Conservation (phyloP, 192 early-diverging fungal genomes). For the Coemansia sp. region DNA sequence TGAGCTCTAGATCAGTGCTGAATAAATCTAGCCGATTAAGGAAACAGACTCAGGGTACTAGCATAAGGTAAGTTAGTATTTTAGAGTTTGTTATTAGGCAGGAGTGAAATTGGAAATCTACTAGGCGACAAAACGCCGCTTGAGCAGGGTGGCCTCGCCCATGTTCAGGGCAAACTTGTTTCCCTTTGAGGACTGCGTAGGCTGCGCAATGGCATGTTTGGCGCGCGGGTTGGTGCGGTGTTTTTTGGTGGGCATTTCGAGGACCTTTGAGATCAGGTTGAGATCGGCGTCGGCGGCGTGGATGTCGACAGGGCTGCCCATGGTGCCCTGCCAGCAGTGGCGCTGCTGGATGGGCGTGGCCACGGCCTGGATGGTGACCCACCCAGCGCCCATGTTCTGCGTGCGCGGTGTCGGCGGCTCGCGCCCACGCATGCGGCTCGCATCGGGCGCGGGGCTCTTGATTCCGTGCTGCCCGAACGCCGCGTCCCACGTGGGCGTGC, state of each 20-base stretch:
- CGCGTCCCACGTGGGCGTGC: conserved; percentile 45
- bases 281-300: conserved; percentile 48
- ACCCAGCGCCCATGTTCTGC: conserved; percentile 44
- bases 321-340: conserved; percentile 54
- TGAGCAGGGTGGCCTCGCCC: conserved; percentile 49
- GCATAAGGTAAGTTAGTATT: too few relatives aligned
- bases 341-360: conserved; percentile 50
- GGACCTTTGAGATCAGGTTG: conserved; percentile 44
- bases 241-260: conserved; percentile 49
- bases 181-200: not conserved
- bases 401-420: conserved; percentile 29
- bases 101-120: not conserved
- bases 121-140: conserved; percentile 45
- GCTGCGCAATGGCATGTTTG: not conserved
- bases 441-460: conserved; percentile 44
- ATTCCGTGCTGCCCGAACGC: conserved; percentile 51
- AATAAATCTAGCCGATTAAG: too few relatives aligned
- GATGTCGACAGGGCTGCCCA: conserved; percentile 50
- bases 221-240: conserved; percentile 26
- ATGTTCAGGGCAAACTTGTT: conserved; percentile 48
- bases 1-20: too few relatives aligned
- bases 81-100: not conserved
- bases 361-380: conserved; percentile 52
- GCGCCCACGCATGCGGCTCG: conserved; percentile 11
- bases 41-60: too few relatives aligned